A percentile compares a stretch with the other conserved stretches of the same genome.
phyloP scores from a whole-genome alignment of 139 green algal species.

The Dunaliella primolecta region DNA sequence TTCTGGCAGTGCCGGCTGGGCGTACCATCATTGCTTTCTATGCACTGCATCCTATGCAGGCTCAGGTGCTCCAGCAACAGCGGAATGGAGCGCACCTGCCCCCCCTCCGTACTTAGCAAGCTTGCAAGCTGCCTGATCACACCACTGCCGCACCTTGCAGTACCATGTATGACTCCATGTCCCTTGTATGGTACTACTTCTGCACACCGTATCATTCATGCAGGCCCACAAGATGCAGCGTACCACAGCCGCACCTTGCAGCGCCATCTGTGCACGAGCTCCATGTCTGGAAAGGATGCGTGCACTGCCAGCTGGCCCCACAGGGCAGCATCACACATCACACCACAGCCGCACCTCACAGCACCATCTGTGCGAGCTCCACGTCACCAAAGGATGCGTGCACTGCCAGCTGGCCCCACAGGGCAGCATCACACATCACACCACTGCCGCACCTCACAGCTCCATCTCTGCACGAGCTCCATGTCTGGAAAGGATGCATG shows the following conservation, averaged over 20 bases:
- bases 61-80: no score
- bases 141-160: constrained; percentile 45
- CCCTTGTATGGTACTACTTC: no score
- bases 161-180: constrained; percentile 79
- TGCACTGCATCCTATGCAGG: no score
- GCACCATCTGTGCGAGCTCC: constrained; percentile 77
- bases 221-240: no score
- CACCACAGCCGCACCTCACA: constrained; percentile 45
- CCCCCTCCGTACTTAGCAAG: no score
- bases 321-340: constrained; percentile 45
- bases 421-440: no score
- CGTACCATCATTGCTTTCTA: no score
- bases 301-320: constrained; percentile 67
- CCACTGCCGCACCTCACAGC: constrained; percentile 54
- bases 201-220: constrained; percentile 74
- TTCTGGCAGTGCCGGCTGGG: no score
- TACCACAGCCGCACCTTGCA: constrained; percentile 57
- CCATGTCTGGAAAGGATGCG: constrained; percentile 72
- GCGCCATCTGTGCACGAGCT: constrained; percentile 77
- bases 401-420: constrained; percentile 55
- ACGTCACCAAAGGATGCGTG: constrained; percentile 77
- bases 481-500: constrained; percentile 76
- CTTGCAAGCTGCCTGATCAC: no score
- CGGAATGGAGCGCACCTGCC: no score
- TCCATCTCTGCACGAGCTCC: constrained; percentile 79